A percentile compares a stretch with the other conserved stretches of the same genome.
Conservation (phyloP, 305 asterid species). For the Ilex paraguariensis region DNA sequence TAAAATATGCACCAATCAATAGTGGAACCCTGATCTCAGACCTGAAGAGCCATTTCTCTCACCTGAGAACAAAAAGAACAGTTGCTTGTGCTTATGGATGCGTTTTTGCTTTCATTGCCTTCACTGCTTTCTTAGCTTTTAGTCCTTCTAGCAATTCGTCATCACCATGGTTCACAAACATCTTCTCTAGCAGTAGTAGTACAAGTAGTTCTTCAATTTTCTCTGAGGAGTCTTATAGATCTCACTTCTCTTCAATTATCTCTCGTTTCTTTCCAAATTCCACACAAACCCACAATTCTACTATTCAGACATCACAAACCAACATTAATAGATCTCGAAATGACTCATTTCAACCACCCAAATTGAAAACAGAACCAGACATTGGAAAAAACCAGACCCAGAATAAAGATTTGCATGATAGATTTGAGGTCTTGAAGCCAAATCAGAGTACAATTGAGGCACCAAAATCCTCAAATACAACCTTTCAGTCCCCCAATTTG, state of each 20-base stretch:
- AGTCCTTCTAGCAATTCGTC: conserved; percentile 55
- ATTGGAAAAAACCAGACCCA: too few species aligned
- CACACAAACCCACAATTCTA: conserved; percentile 5
- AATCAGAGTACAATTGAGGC: conserved; percentile 16
- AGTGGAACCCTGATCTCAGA: conserved; percentile 17
- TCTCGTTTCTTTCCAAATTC: conserved; percentile 49
- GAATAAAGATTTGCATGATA: too few species aligned
- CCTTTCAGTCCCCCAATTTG: neutral
- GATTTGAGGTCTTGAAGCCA: neutral
- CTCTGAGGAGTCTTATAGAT: conserved; percentile 39
- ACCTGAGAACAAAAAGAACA: conserved; percentile 26
- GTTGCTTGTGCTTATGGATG: conserved; percentile 32
- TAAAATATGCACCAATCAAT: conserved; percentile 25
- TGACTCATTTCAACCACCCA: conserved; percentile 4
- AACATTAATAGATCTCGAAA: conserved; percentile 28
- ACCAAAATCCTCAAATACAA: conserved; percentile 17
- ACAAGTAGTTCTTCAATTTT: neutral
- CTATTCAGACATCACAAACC: conserved; percentile 10
- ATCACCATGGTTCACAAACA: conserved; percentile 55
- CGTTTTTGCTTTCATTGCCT: conserved; percentile 38
- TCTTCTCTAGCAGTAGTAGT: conserved; percentile 20
- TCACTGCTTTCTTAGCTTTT: conserved; percentile 53
- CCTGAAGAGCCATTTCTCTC: conserved; percentile 21
- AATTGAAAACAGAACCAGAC: too few species aligned
- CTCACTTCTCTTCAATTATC: conserved; percentile 53